Conservation (phyloP, 1,284 basidiomycete species). For the Ceratobasidium sp. region DNA sequence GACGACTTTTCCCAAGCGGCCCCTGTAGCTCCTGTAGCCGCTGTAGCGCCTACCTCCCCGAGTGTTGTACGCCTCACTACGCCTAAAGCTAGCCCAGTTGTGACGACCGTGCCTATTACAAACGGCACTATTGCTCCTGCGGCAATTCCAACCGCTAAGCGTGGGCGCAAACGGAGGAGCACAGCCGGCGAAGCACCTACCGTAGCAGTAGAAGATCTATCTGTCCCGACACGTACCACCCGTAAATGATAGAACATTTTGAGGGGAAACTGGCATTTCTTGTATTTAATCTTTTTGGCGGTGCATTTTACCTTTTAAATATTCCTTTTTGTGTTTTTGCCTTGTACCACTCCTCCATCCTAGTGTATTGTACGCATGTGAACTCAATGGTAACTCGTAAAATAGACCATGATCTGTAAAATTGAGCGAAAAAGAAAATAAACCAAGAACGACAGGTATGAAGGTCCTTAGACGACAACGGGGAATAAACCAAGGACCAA, state of each 20-base stretch:
- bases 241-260: conserved; percentile 16
- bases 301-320: conserved; percentile 1
- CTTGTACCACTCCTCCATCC: conserved; percentile 26
- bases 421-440: background rate
- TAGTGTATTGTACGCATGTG: conserved; percentile 34
- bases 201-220: background rate
- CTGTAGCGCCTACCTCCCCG: background rate
- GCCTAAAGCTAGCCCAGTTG: background rate
- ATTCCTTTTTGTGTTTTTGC: background rate
- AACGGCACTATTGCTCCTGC: background rate
- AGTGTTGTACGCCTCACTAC: conserved; percentile 2
- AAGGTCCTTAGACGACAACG: background rate
- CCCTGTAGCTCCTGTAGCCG: background rate
- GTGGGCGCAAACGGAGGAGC: conserved; percentile 35
- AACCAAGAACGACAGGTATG: background rate
- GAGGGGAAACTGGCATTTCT: background rate
- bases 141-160: background rate
- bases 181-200: conserved; percentile 4
- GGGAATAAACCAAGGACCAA: background rate
- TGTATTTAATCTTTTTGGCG: conserved; percentile 18
- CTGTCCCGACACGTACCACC: background rate
- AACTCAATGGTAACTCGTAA: conserved; percentile 11
- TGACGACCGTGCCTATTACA: background rate
- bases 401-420: conserved; percentile 19
- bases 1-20: conserved; percentile 33